A percentile compares a stretch with the other conserved stretches of the same genome.
phyloP scores from a whole-genome alignment of 2,329 filamentous ascomycete genomes.

The Aspergillus fischeri region DNA sequence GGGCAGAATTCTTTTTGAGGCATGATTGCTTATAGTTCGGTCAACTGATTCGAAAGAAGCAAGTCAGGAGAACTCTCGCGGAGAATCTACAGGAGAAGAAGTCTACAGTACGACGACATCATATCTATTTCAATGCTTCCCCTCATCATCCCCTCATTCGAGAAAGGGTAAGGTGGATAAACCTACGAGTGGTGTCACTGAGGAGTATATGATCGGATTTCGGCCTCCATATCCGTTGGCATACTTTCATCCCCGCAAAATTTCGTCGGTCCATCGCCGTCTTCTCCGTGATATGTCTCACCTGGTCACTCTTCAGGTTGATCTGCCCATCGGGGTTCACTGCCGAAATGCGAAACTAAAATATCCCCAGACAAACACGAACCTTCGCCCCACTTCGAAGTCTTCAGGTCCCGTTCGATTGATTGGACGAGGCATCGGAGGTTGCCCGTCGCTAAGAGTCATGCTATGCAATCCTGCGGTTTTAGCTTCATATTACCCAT shows the following conservation, averaged over 20 bases:
- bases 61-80: background rate
- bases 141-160: background rate
- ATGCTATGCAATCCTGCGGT: background rate
- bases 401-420: slow-evolving; percentile 1
- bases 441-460: slow-evolving; percentile 11
- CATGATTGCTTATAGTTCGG: slow-evolving; percentile 30
- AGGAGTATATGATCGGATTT: slow-evolving; percentile 22
- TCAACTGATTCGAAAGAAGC: background rate
- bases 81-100: background rate
- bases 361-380: slow-evolving; percentile 2
- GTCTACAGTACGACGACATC: background rate
- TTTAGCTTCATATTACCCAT: background rate
- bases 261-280: background rate
- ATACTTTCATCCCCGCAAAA: background rate
- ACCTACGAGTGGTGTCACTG: background rate
- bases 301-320: background rate
- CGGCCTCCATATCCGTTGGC: slow-evolving; percentile 27
- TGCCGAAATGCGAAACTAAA: slow-evolving; percentile 21
- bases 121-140: slow-evolving; percentile 18
- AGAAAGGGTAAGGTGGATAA: background rate
- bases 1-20: slow-evolving; percentile 48
- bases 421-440: slow-evolving; percentile 18
- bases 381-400: slow-evolving; percentile 1
- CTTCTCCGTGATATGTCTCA: background rate
- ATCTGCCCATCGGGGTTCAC: slow-evolving; percentile 6